Conservation (phyloP, 257 asterid species). For the Fraxinus excelsior region DNA sequence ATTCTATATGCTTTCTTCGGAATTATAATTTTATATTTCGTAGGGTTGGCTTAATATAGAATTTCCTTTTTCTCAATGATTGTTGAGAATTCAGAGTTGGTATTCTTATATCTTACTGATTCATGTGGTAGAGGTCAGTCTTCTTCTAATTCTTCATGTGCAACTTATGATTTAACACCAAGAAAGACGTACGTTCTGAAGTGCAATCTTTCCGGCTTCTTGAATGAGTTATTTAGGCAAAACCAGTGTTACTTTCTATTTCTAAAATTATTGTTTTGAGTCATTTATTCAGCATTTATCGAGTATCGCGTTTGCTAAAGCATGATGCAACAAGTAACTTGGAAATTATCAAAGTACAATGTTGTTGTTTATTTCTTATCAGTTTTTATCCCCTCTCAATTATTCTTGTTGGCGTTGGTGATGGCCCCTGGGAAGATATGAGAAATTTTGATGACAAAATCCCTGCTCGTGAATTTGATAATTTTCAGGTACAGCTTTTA, state of each 20-base stretch:
- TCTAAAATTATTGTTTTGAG: background rate
- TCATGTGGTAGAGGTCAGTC: conserved; percentile 11
- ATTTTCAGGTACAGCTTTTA: conserved; percentile 61
- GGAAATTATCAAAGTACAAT: conserved; percentile 15
- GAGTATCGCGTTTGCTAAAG: background rate
- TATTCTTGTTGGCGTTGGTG: conserved; percentile 88
- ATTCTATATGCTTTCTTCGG: conserved; percentile 4
- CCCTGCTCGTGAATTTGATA: conserved; percentile 74
- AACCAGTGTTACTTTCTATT: background rate
- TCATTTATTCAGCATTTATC: background rate
- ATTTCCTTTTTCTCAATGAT: background rate
- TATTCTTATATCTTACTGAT: background rate
- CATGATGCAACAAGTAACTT: conserved; percentile 6
- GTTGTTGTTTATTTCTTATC: conserved; percentile 23
- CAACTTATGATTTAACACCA: conserved; percentile 11
- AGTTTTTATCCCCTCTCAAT: conserved; percentile 77
- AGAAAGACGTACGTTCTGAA: background rate
- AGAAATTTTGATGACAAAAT: conserved; percentile 75
- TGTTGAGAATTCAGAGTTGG: background rate
- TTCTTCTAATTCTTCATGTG: conserved; percentile 7
- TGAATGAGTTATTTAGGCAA: background rate
- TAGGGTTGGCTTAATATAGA: conserved; percentile 5
- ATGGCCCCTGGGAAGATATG: conserved; percentile 96
- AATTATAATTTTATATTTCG: conserved; percentile 4
- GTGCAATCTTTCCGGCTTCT: conserved; percentile 7